Percentiles rank a stretch among this genome's conserved stretches.
Evolutionary conservation across 2,329 filamentous ascomycete species (phyloP).

Genomic region (Corinectria fuckeliana): DNA sequence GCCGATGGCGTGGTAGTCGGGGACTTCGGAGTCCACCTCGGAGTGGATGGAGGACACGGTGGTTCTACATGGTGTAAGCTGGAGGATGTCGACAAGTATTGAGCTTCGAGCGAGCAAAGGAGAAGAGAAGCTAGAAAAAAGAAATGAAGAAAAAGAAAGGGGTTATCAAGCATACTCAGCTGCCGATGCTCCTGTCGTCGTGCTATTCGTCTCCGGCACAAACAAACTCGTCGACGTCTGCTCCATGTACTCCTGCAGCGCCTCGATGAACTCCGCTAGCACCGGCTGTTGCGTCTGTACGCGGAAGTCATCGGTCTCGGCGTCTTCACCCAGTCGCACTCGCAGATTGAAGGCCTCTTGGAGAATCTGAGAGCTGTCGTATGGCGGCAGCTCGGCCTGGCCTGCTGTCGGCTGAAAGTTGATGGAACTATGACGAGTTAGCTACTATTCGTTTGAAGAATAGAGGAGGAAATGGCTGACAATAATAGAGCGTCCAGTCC

Average conservation of each 20-base stretch:
- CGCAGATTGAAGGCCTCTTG: slow-evolving; percentile 32
- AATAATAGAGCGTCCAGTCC: slow-evolving; percentile 32
- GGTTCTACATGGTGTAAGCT: slow-evolving; percentile 20
- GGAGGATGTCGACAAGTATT: background rate
- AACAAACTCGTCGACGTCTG: slow-evolving; percentile 20
- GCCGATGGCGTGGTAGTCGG: slow-evolving; percentile 37
- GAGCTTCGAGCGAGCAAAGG: no score
- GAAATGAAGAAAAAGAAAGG: background rate
- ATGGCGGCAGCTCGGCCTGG: slow-evolving; percentile 33
- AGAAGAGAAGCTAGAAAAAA: background rate
- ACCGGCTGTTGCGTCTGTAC: slow-evolving; percentile 26
- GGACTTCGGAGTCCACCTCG: slow-evolving; percentile 26
- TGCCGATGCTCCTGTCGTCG: slow-evolving; percentile 5
- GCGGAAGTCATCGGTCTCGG: slow-evolving; percentile 29
- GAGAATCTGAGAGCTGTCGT: slow-evolving; percentile 38
- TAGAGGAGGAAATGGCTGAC: slow-evolving; percentile 7
- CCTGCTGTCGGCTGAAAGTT: slow-evolving; percentile 30
- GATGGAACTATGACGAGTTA: slow-evolving; percentile 28
- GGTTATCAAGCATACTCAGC: slow-evolving; percentile 18
- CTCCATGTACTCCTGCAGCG: slow-evolving; percentile 35
- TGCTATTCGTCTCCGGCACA: slow-evolving; percentile 15
- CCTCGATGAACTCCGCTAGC: slow-evolving; percentile 32
- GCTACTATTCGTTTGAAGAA: background rate
- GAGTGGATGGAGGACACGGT: slow-evolving; percentile 35
- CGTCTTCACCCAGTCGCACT: slow-evolving; percentile 21